Base-by-base conservation (phyloP, 2,329 filamentous ascomycete genomes). In the Alternaria postmessia region DNA sequence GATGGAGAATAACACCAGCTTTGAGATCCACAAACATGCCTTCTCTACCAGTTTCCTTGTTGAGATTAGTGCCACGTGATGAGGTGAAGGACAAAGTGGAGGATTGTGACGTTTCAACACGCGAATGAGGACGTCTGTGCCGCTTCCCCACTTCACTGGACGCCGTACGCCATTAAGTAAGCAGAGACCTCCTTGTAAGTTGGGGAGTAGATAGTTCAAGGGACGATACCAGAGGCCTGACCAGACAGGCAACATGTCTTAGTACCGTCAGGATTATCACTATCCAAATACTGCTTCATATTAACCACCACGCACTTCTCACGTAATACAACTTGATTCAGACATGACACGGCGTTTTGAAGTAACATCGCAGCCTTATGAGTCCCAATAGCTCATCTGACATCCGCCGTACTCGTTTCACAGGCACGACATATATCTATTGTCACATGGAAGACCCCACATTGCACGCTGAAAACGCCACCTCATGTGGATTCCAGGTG, bases 401-500 rank as follows among this genome's bases (percentile, higher is more conserved):
- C 62, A 49, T 46, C 26, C 47, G 47, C 46, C 24, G 57, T 63
- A 30, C 18, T 12, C 46, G 46, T 36, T 36, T 44, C 46, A 61
- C 63, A 48, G 14, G 18, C 20, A 34, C 24, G 54, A 58, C 61
- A 53, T 58, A 44, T 24, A 49, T 48, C 52, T 39, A 46, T 42
- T 26, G 44, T 20, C 5, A 20, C 39, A 26, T 34, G 24, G 18
- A 28, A 12, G 30, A 34, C 5, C 43, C 38, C 34, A 41, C 24
- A 38, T 42, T 51, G 28, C 55, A 51, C 54, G 51, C 44, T 48
- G 59, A 43, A 48, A 28, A 58, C 57, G 57, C 57, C 54, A 51
- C 43, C 42, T 53, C 16, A 47, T 57, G 39, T 28, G 11, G 46
- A 26, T 46, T 28, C 14, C 41, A 43, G 48, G 22, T 14, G 39